phyloP scores from a whole-genome alignment of 2,329 filamentous ascomycete genomes.

The Sphaceloma murrayae region DNA sequence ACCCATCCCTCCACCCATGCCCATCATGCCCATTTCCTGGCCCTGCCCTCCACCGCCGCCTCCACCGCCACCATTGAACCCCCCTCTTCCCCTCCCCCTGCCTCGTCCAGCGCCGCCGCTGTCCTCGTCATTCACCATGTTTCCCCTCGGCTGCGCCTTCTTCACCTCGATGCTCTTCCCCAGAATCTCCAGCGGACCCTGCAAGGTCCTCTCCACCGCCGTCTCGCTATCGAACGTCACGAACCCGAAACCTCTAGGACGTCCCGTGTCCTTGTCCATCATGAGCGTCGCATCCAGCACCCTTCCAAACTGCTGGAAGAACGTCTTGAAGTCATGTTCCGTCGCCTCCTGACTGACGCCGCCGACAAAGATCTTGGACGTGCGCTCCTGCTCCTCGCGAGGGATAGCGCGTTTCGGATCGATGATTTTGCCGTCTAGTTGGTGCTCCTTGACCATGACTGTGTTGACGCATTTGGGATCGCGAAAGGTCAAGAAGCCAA shows the following conservation, averaged over 20 bases:
- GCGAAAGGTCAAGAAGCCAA: constrained; percentile 95
- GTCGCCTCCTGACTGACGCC: constrained; percentile 96
- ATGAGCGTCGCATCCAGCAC: constrained; percentile 96
- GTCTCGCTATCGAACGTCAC: constrained; percentile 96
- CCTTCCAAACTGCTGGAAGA: constrained; percentile 92
- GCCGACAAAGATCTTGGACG: constrained; percentile 96
- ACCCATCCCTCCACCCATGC: constrained; percentile 19
- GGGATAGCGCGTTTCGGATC: constrained; percentile 97
- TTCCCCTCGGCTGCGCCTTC: constrained; percentile 90
- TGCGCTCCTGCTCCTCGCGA: constrained; percentile 94
- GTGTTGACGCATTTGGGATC: constrained; percentile 97
- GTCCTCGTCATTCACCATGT: constrained; percentile 80
- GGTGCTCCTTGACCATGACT: constrained; percentile 99
- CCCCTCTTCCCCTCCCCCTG: constrained; percentile 36
- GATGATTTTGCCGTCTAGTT: constrained; percentile 96
- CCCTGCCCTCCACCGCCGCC: constrained; percentile 34
- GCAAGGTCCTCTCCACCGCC: constrained; percentile 84
- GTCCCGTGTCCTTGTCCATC: constrained; percentile 99
- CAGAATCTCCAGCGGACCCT: constrained; percentile 77
- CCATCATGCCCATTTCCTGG: constrained; percentile 24
- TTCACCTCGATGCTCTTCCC: constrained; percentile 98
- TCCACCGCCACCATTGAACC: constrained; percentile 28
- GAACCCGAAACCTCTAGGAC: constrained; percentile 91
- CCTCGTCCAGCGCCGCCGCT: too few relatives aligned
- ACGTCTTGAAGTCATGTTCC: constrained; percentile 90